Conservation (phyloP, 768 basidiomycete genomes). For the Mycena sanguinolenta region DNA sequence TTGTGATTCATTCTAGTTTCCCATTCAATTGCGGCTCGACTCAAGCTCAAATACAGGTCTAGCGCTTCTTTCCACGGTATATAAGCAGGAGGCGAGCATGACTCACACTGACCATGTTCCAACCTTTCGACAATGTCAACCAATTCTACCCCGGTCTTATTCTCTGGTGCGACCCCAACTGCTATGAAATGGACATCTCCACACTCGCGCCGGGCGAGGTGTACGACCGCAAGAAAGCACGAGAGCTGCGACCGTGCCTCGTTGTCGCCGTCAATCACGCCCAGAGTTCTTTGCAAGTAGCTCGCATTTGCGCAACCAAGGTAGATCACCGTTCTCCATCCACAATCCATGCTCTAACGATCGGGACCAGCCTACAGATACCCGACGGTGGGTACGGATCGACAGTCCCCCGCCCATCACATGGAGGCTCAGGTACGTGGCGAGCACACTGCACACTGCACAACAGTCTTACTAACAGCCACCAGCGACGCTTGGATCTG, state of each 20-base stretch:
- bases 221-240: slow-evolving; percentile 11
- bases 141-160: slow-evolving; percentile 27
- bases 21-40: background rate
- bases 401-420: slow-evolving; percentile 10
- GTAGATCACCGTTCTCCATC: background rate
- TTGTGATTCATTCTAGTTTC: background rate
- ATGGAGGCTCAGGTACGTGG: background rate
- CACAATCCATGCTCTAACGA: background rate
- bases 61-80: background rate
- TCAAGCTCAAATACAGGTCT: background rate
- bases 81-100: background rate
- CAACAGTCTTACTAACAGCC: background rate
- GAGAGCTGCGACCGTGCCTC: slow-evolving; percentile 9
- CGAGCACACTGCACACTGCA: no score
- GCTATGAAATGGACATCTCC: slow-evolving; percentile 12
- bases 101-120: slow-evolving; percentile 7
- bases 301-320: slow-evolving; percentile 9
- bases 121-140: slow-evolving; percentile 1
- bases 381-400: slow-evolving; percentile 16
- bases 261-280: slow-evolving; percentile 10
- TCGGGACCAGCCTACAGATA: slow-evolving; percentile 10
- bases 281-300: background rate
- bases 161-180: slow-evolving; percentile 20
- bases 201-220: background rate
- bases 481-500: slow-evolving; percentile 20